Base-by-base conservation (phyloP, 73 alveolate genomes). In the Uronychia setigera region DNA sequence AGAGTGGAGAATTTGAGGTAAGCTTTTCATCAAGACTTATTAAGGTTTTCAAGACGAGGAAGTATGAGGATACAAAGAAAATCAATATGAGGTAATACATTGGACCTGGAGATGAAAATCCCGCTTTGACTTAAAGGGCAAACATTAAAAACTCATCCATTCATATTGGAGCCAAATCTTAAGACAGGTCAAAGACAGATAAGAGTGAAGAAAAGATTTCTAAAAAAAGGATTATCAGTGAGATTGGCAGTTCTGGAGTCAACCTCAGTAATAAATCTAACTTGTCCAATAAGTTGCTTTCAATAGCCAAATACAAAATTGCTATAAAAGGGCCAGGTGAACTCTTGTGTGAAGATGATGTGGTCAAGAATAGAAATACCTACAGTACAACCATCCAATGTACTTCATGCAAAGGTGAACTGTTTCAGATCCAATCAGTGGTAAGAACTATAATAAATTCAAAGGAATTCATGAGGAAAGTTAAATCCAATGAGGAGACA, bases 321-420 rank as follows among this genome's bases (percentile, higher is more conserved):
- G 67, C 67, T 46, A 46, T 46, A 11, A 46, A 46, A 46, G 67
- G 67, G 67, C 67, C 67, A 46, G 67, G 67, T 11, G 67, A 46
- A 19, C 67, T 46, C 67, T 19, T 46, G 67, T 46, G 67, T 46
- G 67, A 46, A 11, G 67, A 46, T 19, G 67, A 46, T 19, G 67
- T 46, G 67, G 19, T 46, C 67, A 46, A 19, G 67, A 46, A 46
- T 19, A 46, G 67, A 19, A 46, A 19, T 46, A 11, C n/a, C 67
- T 46, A 46, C 67, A 46, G 67, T 19, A 11, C 5, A 5, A 46
- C 67, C 5, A 46, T 46, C 67, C 67, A 46, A 46, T 46, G 67
- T 19, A 46, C 67, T 46, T 46, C 67, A 11, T 46, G 67, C 67
- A 11, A 46, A 19, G 67, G n/a, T 46, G 67, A 46, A 19, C 67